Evolutionary conservation across 805 yeast species (phyloP), one percentile per base, ranked within the genome.

Genomic region (Hanseniaspora thailandica): DNA sequence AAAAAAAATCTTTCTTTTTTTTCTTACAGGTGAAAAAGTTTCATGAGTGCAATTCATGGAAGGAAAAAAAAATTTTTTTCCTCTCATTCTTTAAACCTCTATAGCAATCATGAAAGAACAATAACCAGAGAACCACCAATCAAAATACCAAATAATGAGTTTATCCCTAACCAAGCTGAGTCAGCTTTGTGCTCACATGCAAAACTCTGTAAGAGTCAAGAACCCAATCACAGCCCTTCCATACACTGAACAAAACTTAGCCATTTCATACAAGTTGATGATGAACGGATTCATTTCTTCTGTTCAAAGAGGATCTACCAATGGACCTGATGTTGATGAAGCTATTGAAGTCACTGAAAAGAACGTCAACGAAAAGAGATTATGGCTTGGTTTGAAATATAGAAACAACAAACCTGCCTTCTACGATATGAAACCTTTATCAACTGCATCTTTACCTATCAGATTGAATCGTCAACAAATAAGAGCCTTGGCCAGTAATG

Each of bases 321-420:
- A 76, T 9, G 96, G 96, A 1, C 97, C 98, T 13, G 97, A 93
- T 66, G 64, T 71, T 44, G 47, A 49, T 13, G 71, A 71, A 1
- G 83, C 89, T 0, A 80, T 79, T 4, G 88, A 83, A 41, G 84
- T 80, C 22, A 88, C 97, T 0, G 88, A 84, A 33, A 95, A 86
- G 64, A 89, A 90, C 63, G 78, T 93, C 30, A 69, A 95, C 19
- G 76, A 89, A 1, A 80, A 97, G 63, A 76, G 95, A 60, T 74
- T 93, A 48, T 93, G 98, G 98, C 67, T 93, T 20, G 94, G 89
- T 2, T 72, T 93, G 65, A 93, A 93, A 66, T 93, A 93, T 67
- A 78, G 90, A 63, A 78, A 86, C 58, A 79, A 82, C 62, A 72
- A 74, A 59, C 83, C 96, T 0, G 95, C 93, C 17, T 72, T 93